Conservation (phyloP, 2,329 filamentous ascomycete genomes). For the Coniochaeta sp. region DNA sequence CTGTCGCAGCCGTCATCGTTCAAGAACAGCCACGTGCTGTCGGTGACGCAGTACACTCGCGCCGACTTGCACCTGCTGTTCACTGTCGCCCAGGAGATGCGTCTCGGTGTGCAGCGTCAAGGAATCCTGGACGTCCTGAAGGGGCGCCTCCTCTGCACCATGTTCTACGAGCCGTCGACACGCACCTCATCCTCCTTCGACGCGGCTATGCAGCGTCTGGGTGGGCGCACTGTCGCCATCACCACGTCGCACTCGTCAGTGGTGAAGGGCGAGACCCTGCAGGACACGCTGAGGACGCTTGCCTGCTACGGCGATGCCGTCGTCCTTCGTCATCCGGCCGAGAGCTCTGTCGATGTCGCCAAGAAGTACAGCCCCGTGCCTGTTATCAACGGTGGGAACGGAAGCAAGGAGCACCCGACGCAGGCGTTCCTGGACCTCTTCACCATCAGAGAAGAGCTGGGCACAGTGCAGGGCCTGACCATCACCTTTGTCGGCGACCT, state of each 20-base stretch:
- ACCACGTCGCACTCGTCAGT: slow-evolving; percentile 80
- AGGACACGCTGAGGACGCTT: slow-evolving; percentile 88
- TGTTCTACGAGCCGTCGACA: slow-evolving; percentile 98
- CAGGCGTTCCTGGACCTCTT: slow-evolving; percentile 97
- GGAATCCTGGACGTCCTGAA: slow-evolving; percentile 83
- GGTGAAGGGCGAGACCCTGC: slow-evolving; percentile 87
- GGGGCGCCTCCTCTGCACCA: slow-evolving; percentile 77
- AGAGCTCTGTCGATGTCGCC: slow-evolving; percentile 71
- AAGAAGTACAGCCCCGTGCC: slow-evolving; percentile 84
- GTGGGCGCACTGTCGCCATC: slow-evolving; percentile 77
- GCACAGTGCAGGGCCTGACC: slow-evolving; percentile 88
- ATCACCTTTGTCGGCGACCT: slow-evolving; percentile 96
- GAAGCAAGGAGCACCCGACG: slow-evolving; percentile 91
- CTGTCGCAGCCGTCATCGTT: slow-evolving; percentile 72
- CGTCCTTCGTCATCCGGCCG: slow-evolving; percentile 88
- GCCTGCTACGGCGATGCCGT: slow-evolving; percentile 92
- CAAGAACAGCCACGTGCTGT: slow-evolving; percentile 84
- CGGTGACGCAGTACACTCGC: slow-evolving; percentile 83
- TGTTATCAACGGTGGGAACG: slow-evolving; percentile 95
- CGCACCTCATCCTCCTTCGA: slow-evolving; percentile 94
- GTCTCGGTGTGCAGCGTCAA: slow-evolving; percentile 84
- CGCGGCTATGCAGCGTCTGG: slow-evolving; percentile 95
- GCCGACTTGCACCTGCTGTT: slow-evolving; percentile 89
- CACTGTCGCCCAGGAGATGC: slow-evolving; percentile 96
- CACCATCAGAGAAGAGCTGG: slow-evolving; percentile 95